Percentiles rank a stretch among this genome's conserved stretches.
Evolutionary conservation across 768 basidiomycete species (phyloP).

Genomic region (Holtermanniella nyarrowii): DNA sequence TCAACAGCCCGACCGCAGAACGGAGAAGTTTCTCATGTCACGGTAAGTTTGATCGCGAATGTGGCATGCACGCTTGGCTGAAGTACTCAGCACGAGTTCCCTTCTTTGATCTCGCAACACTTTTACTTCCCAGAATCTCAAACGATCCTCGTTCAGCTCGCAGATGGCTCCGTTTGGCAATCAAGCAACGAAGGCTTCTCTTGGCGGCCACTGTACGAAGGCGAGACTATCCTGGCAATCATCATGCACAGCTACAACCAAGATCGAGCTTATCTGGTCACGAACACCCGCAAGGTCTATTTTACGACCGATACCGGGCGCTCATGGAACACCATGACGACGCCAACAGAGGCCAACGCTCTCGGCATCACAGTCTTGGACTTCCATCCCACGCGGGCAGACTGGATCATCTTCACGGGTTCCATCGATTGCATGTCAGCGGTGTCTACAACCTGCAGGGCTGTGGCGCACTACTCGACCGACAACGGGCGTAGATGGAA

Average conservation of each 20-base stretch:
- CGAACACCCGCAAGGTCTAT: conserved; percentile 52
- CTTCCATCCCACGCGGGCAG: conserved; percentile 71
- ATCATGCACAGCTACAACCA: conserved; percentile 70
- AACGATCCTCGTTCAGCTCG: conserved; percentile 73
- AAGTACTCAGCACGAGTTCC: conserved; percentile 31
- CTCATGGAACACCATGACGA: conserved; percentile 52
- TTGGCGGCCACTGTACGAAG: conserved; percentile 60
- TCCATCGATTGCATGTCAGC: conserved; percentile 52
- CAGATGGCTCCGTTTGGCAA: conserved; percentile 76
- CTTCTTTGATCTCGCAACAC: conserved; percentile 53
- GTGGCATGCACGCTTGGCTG: too few species aligned
- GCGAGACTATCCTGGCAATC: conserved; percentile 64
- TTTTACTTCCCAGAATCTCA: conserved; percentile 71
- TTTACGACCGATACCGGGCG: conserved; percentile 76
- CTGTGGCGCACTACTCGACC: conserved; percentile 60
- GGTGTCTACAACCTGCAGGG: conserved; percentile 53
- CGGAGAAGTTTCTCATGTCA: conserved; percentile 66
- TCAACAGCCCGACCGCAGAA: conserved; percentile 61
- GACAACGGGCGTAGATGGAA: conserved; percentile 72
- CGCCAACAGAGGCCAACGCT: conserved; percentile 65
- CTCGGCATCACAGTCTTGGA: conserved; percentile 66
- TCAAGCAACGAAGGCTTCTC: conserved; percentile 90
- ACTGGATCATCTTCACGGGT: conserved; percentile 83
- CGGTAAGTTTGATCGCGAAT: conserved; percentile 45
- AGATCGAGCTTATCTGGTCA: conserved; percentile 86